A percentile compares a stretch with the other conserved stretches of the same genome.
These are phyloP conservation scores for Aspergillus sojae DNA, from an alignment of 2,329 filamentous ascomycete species.

Conservation along the genomic window DNA sequence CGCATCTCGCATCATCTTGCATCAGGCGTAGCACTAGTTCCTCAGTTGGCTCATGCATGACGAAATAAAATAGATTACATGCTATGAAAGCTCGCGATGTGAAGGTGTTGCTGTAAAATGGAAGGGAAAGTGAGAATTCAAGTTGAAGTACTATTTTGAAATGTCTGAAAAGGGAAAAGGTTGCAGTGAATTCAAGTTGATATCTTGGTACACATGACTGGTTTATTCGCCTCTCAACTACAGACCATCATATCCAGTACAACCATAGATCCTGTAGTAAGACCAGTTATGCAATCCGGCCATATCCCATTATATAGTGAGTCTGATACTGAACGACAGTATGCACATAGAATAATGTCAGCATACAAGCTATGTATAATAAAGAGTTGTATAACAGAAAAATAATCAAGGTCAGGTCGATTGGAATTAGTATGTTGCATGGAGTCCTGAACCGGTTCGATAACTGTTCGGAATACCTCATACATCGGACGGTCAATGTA, in stretches of 20 bases:
- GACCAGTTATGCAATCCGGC: no score
- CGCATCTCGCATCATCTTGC: background rate
- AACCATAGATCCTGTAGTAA: background rate
- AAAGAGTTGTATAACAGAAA: background rate
- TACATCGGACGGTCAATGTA: background rate
- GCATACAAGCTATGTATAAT: background rate
- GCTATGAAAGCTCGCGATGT: no score
- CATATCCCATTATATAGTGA: no score
- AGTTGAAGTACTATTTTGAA: background rate
- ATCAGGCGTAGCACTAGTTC: constrained; percentile 8
- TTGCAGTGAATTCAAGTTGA: background rate
- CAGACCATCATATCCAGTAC: background rate
- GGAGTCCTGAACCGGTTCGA: background rate
- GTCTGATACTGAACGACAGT: background rate
- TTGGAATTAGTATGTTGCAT: background rate
- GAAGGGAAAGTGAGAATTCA: background rate
- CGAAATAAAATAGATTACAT: background rate
- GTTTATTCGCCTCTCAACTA: background rate
- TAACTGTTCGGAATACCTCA: background rate
- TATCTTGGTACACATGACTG: background rate
- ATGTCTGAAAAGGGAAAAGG: background rate
- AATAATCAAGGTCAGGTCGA: background rate
- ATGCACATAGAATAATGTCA: background rate
- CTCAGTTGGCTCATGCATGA: constrained; percentile 5
- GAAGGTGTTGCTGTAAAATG: background rate